phyloP scores from a whole-genome alignment of 805 yeast genomes.

The Saccharomycopsis fermentans region DNA sequence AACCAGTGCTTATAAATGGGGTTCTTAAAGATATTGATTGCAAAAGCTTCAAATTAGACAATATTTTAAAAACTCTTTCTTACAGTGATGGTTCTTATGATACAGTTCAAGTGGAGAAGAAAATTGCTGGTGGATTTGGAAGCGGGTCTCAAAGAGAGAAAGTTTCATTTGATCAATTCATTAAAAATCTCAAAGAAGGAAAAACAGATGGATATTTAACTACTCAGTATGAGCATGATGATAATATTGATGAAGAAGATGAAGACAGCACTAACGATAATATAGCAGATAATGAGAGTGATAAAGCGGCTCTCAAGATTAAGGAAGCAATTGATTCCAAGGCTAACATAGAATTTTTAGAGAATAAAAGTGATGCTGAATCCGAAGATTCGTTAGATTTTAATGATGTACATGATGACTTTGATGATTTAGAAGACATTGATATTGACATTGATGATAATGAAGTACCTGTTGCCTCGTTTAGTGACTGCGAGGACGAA shows the following conservation, averaged over 20 bases:
- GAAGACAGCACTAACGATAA: conserved; percentile 19
- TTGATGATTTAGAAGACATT: conserved; percentile 30
- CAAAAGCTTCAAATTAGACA: conserved; percentile 26
- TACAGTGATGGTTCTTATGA: conserved; percentile 23
- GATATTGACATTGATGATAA: conserved; percentile 21
- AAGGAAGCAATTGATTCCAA: conserved; percentile 1
- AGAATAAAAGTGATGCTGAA: conserved; percentile 20
- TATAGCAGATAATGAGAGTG: conserved; percentile 19
- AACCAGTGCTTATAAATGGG: conserved; percentile 42
- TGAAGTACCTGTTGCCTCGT: conserved; percentile 16
- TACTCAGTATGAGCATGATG: conserved; percentile 46
- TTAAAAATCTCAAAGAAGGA: conserved; percentile 32
- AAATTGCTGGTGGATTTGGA: conserved; percentile 55
- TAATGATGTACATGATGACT: conserved; percentile 39
- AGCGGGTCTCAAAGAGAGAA: conserved; percentile 45
- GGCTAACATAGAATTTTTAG: conserved; percentile 17
- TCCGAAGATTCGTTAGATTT: conserved; percentile 29
- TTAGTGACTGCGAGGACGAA: conserved; percentile 18
- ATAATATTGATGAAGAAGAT: conserved; percentile 22
- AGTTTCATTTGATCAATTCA: conserved; percentile 41
- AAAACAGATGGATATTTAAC: conserved; percentile 49
- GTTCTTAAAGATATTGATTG: conserved; percentile 28
- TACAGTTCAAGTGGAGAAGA: conserved; percentile 47
- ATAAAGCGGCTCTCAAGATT: conserved; percentile 17
- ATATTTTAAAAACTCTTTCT: conserved; percentile 29